A percentile compares a stretch with the other conserved stretches of the same genome.
Evolutionary conservation across 2,329 filamentous ascomycete genomes (phyloP).

Genomic region (Aspergillus awamori): DNA sequence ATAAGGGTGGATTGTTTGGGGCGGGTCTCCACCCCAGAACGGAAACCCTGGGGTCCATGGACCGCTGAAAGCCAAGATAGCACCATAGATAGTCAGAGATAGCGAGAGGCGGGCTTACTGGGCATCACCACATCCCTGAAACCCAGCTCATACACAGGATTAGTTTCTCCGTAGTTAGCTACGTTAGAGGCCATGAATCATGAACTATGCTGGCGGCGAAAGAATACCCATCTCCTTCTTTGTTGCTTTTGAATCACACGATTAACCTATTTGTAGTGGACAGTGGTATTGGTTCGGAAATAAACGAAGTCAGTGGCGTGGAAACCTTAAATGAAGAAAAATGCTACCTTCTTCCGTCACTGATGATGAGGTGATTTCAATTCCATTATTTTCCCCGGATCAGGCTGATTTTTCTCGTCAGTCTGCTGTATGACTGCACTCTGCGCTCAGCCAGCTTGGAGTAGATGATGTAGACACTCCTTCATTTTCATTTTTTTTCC

Average conservation of each 20-base stretch:
- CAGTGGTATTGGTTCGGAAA: conserved; percentile 4
- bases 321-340: conserved; percentile 7
- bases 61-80: background rate
- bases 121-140: background rate
- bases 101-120: background rate
- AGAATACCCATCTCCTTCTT: background rate
- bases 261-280: background rate
- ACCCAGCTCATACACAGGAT: background rate
- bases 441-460: no score
- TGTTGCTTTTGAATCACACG: background rate
- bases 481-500: no score
- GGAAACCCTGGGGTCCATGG: conserved; percentile 3
- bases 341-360: conserved; percentile 2
- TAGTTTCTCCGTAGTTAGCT: no score
- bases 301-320: conserved; percentile 3
- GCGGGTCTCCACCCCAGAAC: background rate
- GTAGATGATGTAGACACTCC: no score
- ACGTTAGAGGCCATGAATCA: background rate
- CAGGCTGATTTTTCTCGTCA: background rate
- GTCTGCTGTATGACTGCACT: no score
- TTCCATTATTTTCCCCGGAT: background rate
- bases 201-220: background rate
- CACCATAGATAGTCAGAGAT: background rate
- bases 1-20: background rate
- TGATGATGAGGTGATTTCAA: conserved; percentile 2